Evolutionary conservation across 768 basidiomycete genomes (phyloP).

Genomic region (Dioszegia crocea): DNA sequence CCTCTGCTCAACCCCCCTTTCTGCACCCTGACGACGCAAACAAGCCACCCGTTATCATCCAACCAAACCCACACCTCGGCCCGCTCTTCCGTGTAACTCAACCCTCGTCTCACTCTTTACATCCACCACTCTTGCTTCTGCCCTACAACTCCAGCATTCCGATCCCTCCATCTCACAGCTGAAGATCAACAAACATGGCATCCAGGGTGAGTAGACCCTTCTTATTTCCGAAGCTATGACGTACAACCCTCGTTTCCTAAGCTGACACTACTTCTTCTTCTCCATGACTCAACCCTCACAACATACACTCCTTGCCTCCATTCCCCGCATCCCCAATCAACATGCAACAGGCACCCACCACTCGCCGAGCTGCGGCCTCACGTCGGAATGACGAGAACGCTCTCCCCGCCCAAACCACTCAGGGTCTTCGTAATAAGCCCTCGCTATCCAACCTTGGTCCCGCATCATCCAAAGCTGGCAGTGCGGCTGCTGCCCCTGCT

Average conservation of each 20-base stretch:
- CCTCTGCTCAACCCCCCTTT: not conserved
- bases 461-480: slow-evolving; percentile 26
- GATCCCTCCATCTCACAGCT: not conserved
- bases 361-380: slow-evolving; percentile 29
- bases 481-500: slow-evolving; percentile 2
- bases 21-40: not conserved
- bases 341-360: slow-evolving; percentile 7
- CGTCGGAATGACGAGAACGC: slow-evolving; percentile 47
- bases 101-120: too few relatives aligned
- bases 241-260: not conserved
- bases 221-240: not conserved
- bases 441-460: slow-evolving; percentile 37
- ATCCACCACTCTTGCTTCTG: not conserved
- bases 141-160: not conserved
- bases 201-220: slow-evolving; percentile 18
- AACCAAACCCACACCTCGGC: not conserved
- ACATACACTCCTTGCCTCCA: not conserved
- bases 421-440: slow-evolving; percentile 32
- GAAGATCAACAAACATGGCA: slow-evolving; percentile 14
- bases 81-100: not conserved
- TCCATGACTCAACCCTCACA: not conserved
- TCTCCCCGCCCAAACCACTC: slow-evolving; percentile 14
- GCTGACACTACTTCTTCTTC: not conserved
- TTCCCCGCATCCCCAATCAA: not conserved
- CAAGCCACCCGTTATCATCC: not conserved